These are phyloP conservation scores for Aspergillus funiculosus DNA, from an alignment of 495 filamentous ascomycete species.

Conservation along the genomic window DNA sequence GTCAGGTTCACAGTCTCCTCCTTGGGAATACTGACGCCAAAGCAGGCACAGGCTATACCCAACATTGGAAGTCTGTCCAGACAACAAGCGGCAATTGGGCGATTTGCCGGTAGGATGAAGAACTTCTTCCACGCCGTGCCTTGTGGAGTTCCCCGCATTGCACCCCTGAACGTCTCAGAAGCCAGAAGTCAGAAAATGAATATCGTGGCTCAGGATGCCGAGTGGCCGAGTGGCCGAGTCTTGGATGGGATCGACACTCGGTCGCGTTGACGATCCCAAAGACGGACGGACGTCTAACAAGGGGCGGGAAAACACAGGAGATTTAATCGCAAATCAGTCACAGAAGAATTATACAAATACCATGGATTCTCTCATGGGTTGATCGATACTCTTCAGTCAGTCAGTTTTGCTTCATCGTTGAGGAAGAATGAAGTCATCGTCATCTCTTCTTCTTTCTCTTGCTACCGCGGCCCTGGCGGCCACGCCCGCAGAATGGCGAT, in stretches of 20 bases:
- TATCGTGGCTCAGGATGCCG: not conserved
- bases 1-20: too few relatives aligned
- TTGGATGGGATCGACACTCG: not conserved
- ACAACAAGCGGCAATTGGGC: too few relatives aligned
- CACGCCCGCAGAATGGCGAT: conserved; percentile 51
- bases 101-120: not conserved
- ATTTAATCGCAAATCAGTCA: conserved; percentile 14
- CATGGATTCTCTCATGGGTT: not conserved
- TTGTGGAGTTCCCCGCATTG: not conserved
- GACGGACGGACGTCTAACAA: conserved; percentile 1
- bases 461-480: conserved; percentile 30
- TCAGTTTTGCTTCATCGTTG: not conserved
- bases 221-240: not conserved
- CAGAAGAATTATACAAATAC: conserved; percentile 1
- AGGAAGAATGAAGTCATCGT: not conserved
- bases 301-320: conserved; percentile 23
- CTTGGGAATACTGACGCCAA: too few relatives aligned
- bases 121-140: too few relatives aligned
- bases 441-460: conserved; percentile 18
- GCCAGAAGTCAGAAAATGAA: too few relatives aligned
- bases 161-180: not conserved
- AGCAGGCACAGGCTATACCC: too few relatives aligned
- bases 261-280: not conserved
- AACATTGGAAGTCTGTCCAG: too few relatives aligned
- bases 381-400: not conserved